phyloP scores from a whole-genome alignment of 305 asterid species.

The Withania somnifera region DNA sequence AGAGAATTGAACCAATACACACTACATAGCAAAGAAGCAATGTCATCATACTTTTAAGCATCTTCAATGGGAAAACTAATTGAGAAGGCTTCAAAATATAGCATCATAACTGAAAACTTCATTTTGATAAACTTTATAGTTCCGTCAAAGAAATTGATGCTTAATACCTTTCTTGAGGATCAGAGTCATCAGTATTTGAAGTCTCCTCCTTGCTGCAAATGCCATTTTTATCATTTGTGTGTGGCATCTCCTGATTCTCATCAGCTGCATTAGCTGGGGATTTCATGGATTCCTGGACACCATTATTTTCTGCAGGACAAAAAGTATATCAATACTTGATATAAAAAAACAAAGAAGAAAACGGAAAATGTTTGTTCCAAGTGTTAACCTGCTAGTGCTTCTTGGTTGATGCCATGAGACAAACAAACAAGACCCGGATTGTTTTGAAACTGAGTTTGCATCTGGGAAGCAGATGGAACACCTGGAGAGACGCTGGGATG shows the following conservation, averaged over 20 bases:
- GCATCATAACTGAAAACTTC: not conserved
- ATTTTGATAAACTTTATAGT: not conserved
- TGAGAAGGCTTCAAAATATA: not conserved
- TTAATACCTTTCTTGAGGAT: not conserved
- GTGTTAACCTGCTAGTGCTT: not conserved
- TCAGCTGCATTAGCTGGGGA: not conserved
- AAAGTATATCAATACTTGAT: not conserved
- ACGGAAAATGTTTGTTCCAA: not conserved
- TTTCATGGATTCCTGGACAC: not conserved
- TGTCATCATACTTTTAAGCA: not conserved
- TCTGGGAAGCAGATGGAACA: not conserved
- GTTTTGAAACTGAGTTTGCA: slow-evolving; percentile 1
- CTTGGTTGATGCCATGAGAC: not conserved
- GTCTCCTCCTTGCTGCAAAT: not conserved
- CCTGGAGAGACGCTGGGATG: not conserved
- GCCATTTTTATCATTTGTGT: too few species aligned
- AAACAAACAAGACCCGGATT: not conserved
- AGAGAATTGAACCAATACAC: not conserved
- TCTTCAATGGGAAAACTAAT: not conserved
- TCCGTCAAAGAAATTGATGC: not conserved
- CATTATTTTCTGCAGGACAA: not conserved
- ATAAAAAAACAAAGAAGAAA: not conserved
- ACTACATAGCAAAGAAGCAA: not conserved
- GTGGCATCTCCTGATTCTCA: not conserved
- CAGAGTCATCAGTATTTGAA: not conserved